A percentile compares a stretch with the other conserved stretches of the same genome.
Conservation (phyloP, 2,329 filamentous ascomycete species). For the Mycocentrospora acerina region DNA sequence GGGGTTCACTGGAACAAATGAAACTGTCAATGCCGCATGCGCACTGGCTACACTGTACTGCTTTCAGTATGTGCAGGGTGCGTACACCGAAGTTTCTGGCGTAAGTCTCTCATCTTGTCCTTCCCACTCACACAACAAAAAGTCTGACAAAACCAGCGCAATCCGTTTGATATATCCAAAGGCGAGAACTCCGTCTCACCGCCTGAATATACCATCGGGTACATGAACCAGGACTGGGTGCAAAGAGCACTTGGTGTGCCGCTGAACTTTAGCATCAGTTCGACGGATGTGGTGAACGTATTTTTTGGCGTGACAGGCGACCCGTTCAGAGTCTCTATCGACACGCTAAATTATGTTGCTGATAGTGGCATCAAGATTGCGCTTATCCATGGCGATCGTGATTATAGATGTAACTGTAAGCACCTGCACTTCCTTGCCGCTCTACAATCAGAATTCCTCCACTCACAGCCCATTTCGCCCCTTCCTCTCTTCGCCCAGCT, state of each 20-base stretch:
- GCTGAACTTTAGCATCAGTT: slow-evolving; percentile 46
- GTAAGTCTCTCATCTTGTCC: slow-evolving; percentile 6
- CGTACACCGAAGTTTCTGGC: slow-evolving; percentile 35
- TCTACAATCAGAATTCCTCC: background rate
- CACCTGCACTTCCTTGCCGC: too few species aligned
- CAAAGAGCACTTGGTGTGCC: slow-evolving; percentile 60
- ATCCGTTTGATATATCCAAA: slow-evolving; percentile 28
- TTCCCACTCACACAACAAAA: background rate
- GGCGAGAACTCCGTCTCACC: slow-evolving; percentile 2
- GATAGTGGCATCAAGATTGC: slow-evolving; percentile 41
- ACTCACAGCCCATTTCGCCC: too few species aligned
- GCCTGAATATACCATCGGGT: slow-evolving; percentile 17
- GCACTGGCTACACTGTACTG: slow-evolving; percentile 55
- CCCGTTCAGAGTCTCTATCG: slow-evolving; percentile 44
- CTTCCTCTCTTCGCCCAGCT: too few species aligned
- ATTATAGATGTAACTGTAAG: slow-evolving; percentile 54
- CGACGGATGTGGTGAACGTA: slow-evolving; percentile 16
- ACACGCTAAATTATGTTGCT: slow-evolving; percentile 52
- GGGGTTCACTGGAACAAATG: slow-evolving; percentile 32
- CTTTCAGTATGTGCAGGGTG: slow-evolving; percentile 44
- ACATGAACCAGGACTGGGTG: slow-evolving; percentile 53
- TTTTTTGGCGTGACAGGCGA: slow-evolving; percentile 51
- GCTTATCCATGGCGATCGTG: slow-evolving; percentile 29
- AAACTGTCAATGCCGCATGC: slow-evolving; percentile 49
- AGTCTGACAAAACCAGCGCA: slow-evolving; percentile 28